Conservation (phyloP, 176 grass and related monocot species). For the Triticum urartu region DNA sequence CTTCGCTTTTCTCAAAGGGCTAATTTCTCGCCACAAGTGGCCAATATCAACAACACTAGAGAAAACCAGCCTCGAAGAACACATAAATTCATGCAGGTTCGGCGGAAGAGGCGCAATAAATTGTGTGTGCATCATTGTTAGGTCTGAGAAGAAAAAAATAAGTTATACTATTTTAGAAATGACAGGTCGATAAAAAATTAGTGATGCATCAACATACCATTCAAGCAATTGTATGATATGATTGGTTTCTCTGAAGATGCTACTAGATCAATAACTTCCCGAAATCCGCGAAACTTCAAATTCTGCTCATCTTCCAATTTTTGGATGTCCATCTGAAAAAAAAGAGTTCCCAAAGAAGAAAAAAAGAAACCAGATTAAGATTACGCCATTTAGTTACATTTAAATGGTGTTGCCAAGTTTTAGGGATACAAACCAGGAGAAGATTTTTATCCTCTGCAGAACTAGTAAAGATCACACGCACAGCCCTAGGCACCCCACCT, state of each 20-base stretch:
- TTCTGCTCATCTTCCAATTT: constrained; percentile 68
- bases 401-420: constrained; percentile 8
- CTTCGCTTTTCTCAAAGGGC: constrained; percentile 76
- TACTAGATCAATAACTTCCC: constrained; percentile 92
- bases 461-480: constrained; percentile 71
- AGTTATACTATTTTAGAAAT: background rate
- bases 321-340: constrained; percentile 59
- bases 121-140: constrained; percentile 88
- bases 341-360: background rate
- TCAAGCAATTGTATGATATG: constrained; percentile 79
- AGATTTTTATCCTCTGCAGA: constrained; percentile 86
- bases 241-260: constrained; percentile 81
- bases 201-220: constrained; percentile 50
- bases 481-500: constrained; percentile 44
- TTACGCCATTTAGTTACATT: background rate
- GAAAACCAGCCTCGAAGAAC: constrained; percentile 90
- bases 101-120: constrained; percentile 75
- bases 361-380: background rate
- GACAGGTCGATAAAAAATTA: constrained; percentile 4
- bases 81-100: constrained; percentile 67
- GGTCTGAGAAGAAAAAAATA: constrained; percentile 46
- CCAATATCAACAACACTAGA: constrained; percentile 74
- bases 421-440: constrained; percentile 70
- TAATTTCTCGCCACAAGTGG: constrained; percentile 79
- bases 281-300: constrained; percentile 75